phyloP scores from a whole-genome alignment of 2,329 filamentous ascomycete genomes.

The Westerdykella aurantiaca region DNA sequence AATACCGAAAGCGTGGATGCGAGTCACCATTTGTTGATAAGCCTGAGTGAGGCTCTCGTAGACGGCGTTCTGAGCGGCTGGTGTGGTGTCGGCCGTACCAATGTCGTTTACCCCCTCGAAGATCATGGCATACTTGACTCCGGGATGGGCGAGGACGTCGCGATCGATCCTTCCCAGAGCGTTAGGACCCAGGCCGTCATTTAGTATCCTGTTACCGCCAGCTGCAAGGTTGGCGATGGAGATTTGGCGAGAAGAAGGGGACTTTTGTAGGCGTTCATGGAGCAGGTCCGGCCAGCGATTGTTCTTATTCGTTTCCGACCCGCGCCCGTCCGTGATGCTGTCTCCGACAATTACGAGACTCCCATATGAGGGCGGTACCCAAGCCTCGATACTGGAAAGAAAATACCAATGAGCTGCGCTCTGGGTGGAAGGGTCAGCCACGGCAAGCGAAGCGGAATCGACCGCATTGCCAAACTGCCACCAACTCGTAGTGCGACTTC shows the following conservation, averaged over 20 bases:
- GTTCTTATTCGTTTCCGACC: slow-evolving; percentile 54
- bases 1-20: slow-evolving; percentile 51
- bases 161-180: slow-evolving; percentile 56
- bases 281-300: slow-evolving; percentile 43
- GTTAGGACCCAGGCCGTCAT: slow-evolving; percentile 58
- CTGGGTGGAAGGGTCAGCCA: slow-evolving; percentile 33
- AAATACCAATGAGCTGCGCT: slow-evolving; percentile 51
- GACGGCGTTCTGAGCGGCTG: slow-evolving; percentile 42
- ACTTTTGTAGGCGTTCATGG: slow-evolving; percentile 43
- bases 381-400: slow-evolving; percentile 54
- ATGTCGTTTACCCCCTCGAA: slow-evolving; percentile 69
- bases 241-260: slow-evolving; percentile 43
- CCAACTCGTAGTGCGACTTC: slow-evolving; percentile 58
- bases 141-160: slow-evolving; percentile 56
- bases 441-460: slow-evolving; percentile 43
- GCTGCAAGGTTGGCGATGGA: slow-evolving; percentile 61
- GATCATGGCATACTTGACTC: slow-evolving; percentile 57
- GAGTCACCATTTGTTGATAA: slow-evolving; percentile 53
- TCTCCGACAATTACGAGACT: slow-evolving; percentile 56
- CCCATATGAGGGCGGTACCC: slow-evolving; percentile 40
- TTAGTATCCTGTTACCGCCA: slow-evolving; percentile 61
- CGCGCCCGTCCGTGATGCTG: slow-evolving; percentile 60
- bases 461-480: slow-evolving; percentile 55
- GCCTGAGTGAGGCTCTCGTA: slow-evolving; percentile 51
- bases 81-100: slow-evolving; percentile 46